Conservation (phyloP, 164 flowering plant genomes). For the Kingdonia uniflora region DNA sequence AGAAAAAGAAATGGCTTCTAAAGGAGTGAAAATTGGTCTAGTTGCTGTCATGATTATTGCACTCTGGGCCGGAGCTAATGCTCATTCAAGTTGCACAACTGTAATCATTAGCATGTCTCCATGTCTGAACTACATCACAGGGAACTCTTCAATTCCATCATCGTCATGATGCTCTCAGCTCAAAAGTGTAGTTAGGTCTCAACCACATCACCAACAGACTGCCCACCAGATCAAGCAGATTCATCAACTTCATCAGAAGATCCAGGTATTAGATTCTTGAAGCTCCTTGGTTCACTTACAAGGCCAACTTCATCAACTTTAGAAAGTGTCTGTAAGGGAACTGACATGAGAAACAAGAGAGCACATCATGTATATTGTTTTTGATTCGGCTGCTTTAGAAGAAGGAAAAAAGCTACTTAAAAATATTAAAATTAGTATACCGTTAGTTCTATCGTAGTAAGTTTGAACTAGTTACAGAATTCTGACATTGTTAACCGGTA, state of each 20-base stretch:
- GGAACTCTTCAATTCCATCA: slow-evolving; percentile 56
- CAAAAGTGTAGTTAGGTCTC: slow-evolving; percentile 37
- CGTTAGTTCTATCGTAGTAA: not conserved
- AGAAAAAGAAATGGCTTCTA: not conserved
- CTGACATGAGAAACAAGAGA: too few species aligned
- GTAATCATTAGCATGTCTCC: slow-evolving; percentile 59
- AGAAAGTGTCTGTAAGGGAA: not conserved
- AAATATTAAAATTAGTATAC: too few species aligned
- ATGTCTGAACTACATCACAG: slow-evolving; percentile 56
- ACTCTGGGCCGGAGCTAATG: not conserved
- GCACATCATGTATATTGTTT: too few species aligned
- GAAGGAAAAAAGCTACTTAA: too few species aligned
- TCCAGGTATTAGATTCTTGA: slow-evolving; percentile 24
- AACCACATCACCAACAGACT: slow-evolving; percentile 41
- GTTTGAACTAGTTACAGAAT: not conserved
- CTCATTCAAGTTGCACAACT: slow-evolving; percentile 36
- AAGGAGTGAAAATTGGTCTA: not conserved
- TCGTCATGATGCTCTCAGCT: slow-evolving; percentile 66
- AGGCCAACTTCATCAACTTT: too few species aligned
- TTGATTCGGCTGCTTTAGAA: too few species aligned
- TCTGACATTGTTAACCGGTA: not conserved
- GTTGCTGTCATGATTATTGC: not conserved
- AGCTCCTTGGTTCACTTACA: not conserved
- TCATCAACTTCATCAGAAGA: slow-evolving; percentile 18
- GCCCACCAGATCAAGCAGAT: slow-evolving; percentile 29